Base-by-base conservation (phyloP, 164 flowering plant genomes). In the Sextonia rubra region DNA sequence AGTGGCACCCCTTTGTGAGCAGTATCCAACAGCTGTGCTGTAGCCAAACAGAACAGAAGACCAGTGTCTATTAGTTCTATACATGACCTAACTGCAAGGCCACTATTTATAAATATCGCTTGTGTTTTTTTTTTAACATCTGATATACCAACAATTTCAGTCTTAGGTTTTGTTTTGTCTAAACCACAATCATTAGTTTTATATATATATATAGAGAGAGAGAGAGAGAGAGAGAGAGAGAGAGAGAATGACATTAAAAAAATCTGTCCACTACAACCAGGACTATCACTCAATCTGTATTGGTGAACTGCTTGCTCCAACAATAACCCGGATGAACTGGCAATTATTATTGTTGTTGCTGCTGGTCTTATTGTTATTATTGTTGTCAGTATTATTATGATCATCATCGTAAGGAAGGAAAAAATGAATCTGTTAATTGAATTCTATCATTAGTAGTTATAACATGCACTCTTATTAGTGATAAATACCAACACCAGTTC, bases 11-110 rank as follows among this genome's bases (percentile, higher is more conserved):
- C 88, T 81, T 89, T 88, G 79, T 83, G 76, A 73, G 90, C 97
- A 64, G 86, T 80, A 64, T 93, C 99, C 68, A 96, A 80, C 9
- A 91, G 77, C 60, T 83, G 85, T 15, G 97, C 99, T 96, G 91
- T 75, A 27, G 44, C 9, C 8, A 37, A 6, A 77, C 73, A 49
- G 11, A 58, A 71, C 5, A 23, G 18, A 69, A 55, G 14, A 32
- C 9, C 24, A 73, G 22, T 30, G 73, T 52, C 29, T 27, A 60
- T 4, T 29, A 66, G 24, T 66, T 66, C 26, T 44, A 24, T 6
- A 66, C 44, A 2, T 66, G 12, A 64, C 12, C 49, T 7, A 18
- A n/a, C 44, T 37, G 14, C 52, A n/a, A 32, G 23, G 37, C 15
- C 49, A 66, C 44, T 1, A 37, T 37, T 37, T 37, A 37, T 9